phyloP scores from a whole-genome alignment of 1,139 yeast genomes.

The Scheffersomyces segobiensis region DNA sequence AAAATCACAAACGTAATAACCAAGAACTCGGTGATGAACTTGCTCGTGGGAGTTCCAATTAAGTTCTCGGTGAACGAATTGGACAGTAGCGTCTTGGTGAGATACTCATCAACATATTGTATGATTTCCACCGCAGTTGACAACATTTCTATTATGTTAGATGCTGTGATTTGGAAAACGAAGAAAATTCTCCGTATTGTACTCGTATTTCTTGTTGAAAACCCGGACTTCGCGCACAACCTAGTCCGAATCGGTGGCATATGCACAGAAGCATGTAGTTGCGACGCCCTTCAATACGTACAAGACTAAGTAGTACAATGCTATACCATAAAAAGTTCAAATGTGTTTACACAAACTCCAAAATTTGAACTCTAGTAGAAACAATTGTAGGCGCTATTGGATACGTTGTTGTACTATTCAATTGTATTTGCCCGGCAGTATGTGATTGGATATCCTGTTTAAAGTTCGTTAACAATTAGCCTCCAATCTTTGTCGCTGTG shows the following conservation, averaged over 20 bases:
- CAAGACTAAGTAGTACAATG: too few species aligned
- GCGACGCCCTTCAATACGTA: too few species aligned
- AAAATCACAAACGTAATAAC: conserved; percentile 35
- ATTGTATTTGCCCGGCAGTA: too few species aligned
- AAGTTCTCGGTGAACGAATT: conserved; percentile 29
- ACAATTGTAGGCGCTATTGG: too few species aligned
- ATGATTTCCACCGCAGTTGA: background rate
- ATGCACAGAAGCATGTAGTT: background rate
- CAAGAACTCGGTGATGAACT: conserved; percentile 43
- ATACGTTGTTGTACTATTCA: too few species aligned
- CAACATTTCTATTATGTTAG: background rate
- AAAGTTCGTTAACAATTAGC: too few species aligned
- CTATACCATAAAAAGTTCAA: too few species aligned
- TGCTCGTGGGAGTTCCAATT: conserved; percentile 30
- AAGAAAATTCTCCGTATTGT: background rate
- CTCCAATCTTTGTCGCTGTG: too few species aligned
- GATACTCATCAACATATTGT: background rate
- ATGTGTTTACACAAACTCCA: too few species aligned
- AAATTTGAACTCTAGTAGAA: too few species aligned
- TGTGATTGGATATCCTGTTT: too few species aligned
- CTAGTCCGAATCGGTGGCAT: background rate
- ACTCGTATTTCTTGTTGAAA: background rate
- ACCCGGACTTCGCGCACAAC: background rate
- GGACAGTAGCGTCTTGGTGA: conserved; percentile 11
- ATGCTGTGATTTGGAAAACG: background rate